phyloP scores from a whole-genome alignment of 345 rosid genomes.

The Lumnitzera racemosa region DNA sequence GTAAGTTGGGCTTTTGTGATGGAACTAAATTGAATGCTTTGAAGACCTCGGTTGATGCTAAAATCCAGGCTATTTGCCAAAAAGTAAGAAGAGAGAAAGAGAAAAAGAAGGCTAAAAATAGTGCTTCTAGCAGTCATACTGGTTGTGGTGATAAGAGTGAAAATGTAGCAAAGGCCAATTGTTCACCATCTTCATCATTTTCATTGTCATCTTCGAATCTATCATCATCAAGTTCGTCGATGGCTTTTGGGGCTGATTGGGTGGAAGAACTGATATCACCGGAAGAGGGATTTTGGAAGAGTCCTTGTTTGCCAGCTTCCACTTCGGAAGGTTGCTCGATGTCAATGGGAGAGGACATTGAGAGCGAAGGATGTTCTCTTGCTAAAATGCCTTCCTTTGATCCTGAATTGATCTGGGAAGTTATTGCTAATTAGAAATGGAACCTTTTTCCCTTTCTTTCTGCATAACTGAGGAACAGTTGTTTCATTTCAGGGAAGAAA shows the following conservation, averaged over 20 bases:
- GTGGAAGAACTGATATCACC: slow-evolving; percentile 32
- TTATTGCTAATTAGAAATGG: slow-evolving; percentile 59
- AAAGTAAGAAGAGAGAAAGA: slow-evolving; percentile 60
- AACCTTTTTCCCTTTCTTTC: not conserved
- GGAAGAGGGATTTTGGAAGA: slow-evolving; percentile 43
- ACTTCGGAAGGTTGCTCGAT: slow-evolving; percentile 25
- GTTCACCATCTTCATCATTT: slow-evolving; percentile 13
- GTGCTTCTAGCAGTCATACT: not conserved
- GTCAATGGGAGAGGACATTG: slow-evolving; percentile 24
- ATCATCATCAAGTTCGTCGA: slow-evolving; percentile 16
- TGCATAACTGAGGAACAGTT: not conserved
- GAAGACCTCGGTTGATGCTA: slow-evolving; percentile 67
- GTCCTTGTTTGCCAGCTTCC: slow-evolving; percentile 42
- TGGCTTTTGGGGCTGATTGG: slow-evolving; percentile 32
- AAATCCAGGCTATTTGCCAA: slow-evolving; percentile 85
- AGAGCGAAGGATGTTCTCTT: slow-evolving; percentile 46
- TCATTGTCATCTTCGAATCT: slow-evolving; percentile 9
- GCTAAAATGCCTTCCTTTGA: slow-evolving; percentile 89
- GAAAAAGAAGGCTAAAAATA: slow-evolving; percentile 37
- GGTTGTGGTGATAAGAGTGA: not conserved
- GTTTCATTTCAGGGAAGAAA: not conserved
- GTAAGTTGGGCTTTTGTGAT: slow-evolving; percentile 54
- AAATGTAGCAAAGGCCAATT: slow-evolving; percentile 23
- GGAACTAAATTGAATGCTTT: slow-evolving; percentile 44
- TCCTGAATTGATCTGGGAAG: slow-evolving; percentile 87